These are phyloP conservation scores for Vigna unguiculata DNA, from an alignment of 306 rosid species.

Conservation along the genomic window DNA sequence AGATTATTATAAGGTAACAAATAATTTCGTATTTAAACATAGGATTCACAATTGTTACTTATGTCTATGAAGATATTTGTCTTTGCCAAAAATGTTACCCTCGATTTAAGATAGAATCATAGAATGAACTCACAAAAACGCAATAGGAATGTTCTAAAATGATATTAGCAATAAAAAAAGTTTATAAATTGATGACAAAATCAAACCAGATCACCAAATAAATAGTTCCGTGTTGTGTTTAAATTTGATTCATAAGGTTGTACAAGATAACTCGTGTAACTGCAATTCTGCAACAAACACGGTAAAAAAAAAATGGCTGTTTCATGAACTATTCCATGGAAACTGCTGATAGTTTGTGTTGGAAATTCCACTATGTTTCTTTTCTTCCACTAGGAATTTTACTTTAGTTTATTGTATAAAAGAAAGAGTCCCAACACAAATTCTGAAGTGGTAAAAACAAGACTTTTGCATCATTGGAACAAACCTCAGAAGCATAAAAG, in stretches of 20 bases:
- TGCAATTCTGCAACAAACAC: background rate
- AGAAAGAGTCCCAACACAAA: slow-evolving; percentile 11
- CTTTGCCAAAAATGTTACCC: background rate
- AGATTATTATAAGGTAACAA: too few relatives aligned
- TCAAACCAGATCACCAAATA: background rate
- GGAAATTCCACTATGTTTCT: background rate
- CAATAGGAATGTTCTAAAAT: background rate
- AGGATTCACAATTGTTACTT: too few relatives aligned
- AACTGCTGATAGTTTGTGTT: background rate
- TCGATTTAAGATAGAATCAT: background rate
- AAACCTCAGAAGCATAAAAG: slow-evolving; percentile 11
- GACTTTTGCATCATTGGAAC: slow-evolving; percentile 31
- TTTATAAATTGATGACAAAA: background rate
- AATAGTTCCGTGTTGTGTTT: background rate
- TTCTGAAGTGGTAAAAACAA: slow-evolving; percentile 31
- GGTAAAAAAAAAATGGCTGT: background rate
- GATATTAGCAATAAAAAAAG: background rate
- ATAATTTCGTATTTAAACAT: too few relatives aligned
- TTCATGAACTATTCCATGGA: background rate
- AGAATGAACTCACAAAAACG: background rate
- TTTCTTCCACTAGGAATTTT: background rate
- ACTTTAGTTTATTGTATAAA: background rate
- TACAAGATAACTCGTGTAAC: background rate
- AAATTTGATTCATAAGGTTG: background rate
- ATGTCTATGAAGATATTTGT: too few relatives aligned